A percentile compares a stretch with the other conserved stretches of the same genome.
Conservation (phyloP, 2,329 filamentous ascomycete species). For the Coniochaeta prunicola region DNA sequence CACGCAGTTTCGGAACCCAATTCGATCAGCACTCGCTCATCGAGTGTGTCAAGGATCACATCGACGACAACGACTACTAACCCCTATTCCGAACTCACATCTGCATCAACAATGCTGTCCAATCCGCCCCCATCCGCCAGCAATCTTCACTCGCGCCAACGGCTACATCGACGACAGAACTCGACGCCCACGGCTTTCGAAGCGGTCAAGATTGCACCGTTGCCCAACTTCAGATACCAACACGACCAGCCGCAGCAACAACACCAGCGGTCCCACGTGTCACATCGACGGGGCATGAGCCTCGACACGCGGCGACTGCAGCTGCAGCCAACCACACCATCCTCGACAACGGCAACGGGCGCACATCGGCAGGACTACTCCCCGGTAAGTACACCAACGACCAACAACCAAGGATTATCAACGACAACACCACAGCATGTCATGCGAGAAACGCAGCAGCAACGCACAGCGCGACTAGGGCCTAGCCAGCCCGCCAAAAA, state of each 20-base stretch:
- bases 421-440: constrained; percentile 66
- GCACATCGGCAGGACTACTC: constrained; percentile 37
- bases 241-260: constrained; percentile 15
- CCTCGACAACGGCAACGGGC: constrained; percentile 13
- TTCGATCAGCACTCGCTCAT: constrained; percentile 35
- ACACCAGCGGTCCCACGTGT: constrained; percentile 18
- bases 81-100: constrained; percentile 18
- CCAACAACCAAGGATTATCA: constrained; percentile 48
- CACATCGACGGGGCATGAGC: constrained; percentile 78
- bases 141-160: constrained; percentile 66
- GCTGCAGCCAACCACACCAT: constrained; percentile 41
- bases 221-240: constrained; percentile 51
- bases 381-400: constrained; percentile 48
- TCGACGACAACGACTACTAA: constrained; percentile 18
- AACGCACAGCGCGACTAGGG: constrained; percentile 76
- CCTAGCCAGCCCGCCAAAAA: constrained; percentile 28
- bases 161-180: constrained; percentile 78
- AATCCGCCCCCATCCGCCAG: constrained; percentile 47
- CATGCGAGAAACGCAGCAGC: constrained; percentile 86
- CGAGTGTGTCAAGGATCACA: constrained; percentile 31
- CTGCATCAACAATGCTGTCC: constrained; percentile 24
- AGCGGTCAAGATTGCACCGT: constrained; percentile 59
- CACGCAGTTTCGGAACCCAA: constrained; percentile 21
- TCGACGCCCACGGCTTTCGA: constrained; percentile 78
- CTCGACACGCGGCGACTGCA: constrained; percentile 65